Percentiles rank a stretch among this genome's conserved stretches.
These are phyloP conservation scores for Lizanozyma gosingica DNA, from an alignment of 1,139 yeast genomes.

Conservation along the genomic window DNA sequence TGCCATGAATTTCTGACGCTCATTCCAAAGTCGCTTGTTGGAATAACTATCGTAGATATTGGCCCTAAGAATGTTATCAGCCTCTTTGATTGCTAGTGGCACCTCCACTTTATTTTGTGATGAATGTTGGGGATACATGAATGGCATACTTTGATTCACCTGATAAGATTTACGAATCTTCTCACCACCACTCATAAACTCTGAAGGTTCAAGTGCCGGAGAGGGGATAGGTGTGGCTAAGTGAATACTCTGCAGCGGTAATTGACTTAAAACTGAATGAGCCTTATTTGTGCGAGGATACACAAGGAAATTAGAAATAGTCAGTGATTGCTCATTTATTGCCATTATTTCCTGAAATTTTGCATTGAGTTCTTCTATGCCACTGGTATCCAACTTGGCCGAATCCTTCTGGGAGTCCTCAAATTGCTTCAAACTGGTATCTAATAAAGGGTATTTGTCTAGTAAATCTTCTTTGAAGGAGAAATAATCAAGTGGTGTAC, in stretches of 20 bases:
- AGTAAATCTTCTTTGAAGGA: constrained; percentile 67
- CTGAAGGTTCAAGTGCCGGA: constrained; percentile 62
- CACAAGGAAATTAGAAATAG: constrained; percentile 51
- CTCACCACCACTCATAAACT: constrained; percentile 48
- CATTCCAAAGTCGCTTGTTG: constrained; percentile 62
- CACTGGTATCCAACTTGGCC: neutral
- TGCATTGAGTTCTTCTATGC: neutral
- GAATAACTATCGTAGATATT: constrained; percentile 61
- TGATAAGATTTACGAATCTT: constrained; percentile 67
- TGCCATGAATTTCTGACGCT: constrained; percentile 57
- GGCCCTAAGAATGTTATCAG: constrained; percentile 49
- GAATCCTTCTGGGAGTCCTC: neutral
- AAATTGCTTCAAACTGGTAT: neutral
- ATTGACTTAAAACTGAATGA: constrained; percentile 45
- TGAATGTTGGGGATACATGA: constrained; percentile 48
- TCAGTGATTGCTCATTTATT: constrained; percentile 32
- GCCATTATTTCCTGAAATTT: constrained; percentile 33
- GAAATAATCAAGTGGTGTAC: constrained; percentile 75
- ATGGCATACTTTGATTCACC: constrained; percentile 73
- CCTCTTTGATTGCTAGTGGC: constrained; percentile 77
- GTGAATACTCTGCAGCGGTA: constrained; percentile 62
- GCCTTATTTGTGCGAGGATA: constrained; percentile 47
- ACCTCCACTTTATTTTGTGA: constrained; percentile 20
- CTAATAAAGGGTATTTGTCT: constrained; percentile 41
- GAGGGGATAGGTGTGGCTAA: constrained; percentile 88